A percentile compares a stretch with the other conserved stretches of the same genome.
Evolutionary conservation across 371 early-diverging fungal species (phyloP).

Genomic region (Hamiltosporidium tvaerminnensis): DNA sequence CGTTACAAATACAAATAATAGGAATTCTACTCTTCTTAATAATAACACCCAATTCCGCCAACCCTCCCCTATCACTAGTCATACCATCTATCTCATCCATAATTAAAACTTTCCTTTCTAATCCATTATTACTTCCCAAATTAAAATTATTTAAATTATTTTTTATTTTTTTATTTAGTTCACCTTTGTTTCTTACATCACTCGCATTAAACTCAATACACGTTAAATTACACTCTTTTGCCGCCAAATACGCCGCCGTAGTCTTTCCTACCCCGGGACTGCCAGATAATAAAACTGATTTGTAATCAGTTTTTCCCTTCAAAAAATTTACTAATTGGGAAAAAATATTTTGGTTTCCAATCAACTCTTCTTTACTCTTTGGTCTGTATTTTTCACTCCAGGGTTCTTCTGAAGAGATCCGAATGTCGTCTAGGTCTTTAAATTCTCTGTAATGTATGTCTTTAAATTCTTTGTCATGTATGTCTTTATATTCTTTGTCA

Average conservation of each 20-base stretch:
- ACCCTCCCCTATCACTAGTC: conserved; percentile 91
- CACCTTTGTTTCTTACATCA: conserved; percentile 76
- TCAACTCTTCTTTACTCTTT: conserved; percentile 60
- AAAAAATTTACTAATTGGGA: conserved; percentile 63
- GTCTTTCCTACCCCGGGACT: conserved; percentile 98
- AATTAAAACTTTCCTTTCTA: conserved; percentile 57
- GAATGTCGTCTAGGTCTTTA: conserved; percentile 37
- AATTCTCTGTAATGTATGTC: conserved; percentile 33
- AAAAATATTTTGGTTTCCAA: conserved; percentile 70
- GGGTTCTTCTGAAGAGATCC: conserved; percentile 35
- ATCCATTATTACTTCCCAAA: neutral
- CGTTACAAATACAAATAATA: conserved; percentile 96
- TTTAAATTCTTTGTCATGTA: no score
- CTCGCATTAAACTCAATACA: conserved; percentile 91
- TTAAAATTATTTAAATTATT: conserved; percentile 15
- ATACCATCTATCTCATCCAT: conserved; percentile 99
- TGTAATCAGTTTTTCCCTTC: conserved; percentile 26
- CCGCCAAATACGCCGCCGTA: conserved; percentile 73
- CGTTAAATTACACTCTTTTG: conserved; percentile 63
- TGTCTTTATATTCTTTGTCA: neutral
- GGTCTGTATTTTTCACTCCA: conserved; percentile 80
- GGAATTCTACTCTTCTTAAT: conserved; percentile 79
- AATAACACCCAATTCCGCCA: conserved; percentile 67
- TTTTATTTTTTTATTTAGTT: conserved; percentile 47
- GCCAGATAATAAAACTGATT: conserved; percentile 75